Evolutionary conservation across 2,329 filamentous ascomycete species (phyloP).

Genomic region (Ilyonectria mors-panacis): DNA sequence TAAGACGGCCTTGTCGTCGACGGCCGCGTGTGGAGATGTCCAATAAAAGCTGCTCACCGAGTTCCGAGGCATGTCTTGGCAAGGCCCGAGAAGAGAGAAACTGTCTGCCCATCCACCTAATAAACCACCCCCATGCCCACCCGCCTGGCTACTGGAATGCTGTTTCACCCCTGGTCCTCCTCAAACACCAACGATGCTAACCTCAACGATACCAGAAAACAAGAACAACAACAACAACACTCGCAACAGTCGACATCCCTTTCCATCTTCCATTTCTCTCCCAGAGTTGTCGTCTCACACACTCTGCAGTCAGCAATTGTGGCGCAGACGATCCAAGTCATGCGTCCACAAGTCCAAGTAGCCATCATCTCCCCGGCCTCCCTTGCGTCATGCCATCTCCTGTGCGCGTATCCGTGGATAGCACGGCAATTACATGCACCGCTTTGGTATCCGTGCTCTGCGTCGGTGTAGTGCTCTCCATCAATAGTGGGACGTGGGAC

Average conservation of each 20-base stretch:
- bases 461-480: background rate
- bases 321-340: background rate
- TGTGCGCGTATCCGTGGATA: background rate
- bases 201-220: background rate
- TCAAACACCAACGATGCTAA: background rate
- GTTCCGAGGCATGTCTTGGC: background rate
- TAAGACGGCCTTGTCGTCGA: background rate
- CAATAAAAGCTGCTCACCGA: background rate
- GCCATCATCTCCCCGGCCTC: background rate
- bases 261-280: background rate
- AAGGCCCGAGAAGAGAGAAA: too few species aligned
- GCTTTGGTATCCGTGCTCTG: background rate
- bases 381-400: slow-evolving; percentile 23
- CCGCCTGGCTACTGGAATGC: background rate
- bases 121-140: background rate
- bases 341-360: background rate
- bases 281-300: background rate
- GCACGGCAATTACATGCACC: background rate
- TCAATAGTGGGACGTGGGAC: too few species aligned
- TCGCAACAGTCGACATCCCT: background rate
- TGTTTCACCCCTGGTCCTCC: background rate
- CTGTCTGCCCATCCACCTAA: too few species aligned
- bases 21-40: background rate
- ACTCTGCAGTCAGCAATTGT: background rate
- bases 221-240: background rate